Evolutionary conservation across 352 stramenopile genomes (phyloP), one percentile per base, ranked within the genome.

Genomic region (Aphanomyces euteiches): DNA sequence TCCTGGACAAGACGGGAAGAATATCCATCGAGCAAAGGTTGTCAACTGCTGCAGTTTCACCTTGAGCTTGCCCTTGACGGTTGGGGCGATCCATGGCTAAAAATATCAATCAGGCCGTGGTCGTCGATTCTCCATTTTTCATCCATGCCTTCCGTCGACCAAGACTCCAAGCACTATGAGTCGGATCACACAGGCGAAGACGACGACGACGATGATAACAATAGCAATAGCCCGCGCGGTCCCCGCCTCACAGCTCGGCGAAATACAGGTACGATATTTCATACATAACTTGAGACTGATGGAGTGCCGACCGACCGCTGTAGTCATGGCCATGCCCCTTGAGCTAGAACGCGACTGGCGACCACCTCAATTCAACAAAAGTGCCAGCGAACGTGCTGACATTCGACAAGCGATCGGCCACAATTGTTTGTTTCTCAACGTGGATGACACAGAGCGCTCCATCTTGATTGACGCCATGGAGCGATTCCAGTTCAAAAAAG

Each of bases 401-500:
- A 89, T 91, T 65, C 80, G 81, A 17, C 72, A 74, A 47, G 87
- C 82, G 0, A 76, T 91, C 59, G 75, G 78, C 5, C 78, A 81
- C 47, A 91, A 91, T 56, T 59, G 89, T 66, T 76, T 91, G 4
- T 91, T 91, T 48, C 73, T 79, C 50, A 86, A 88, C 74, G 80
- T 89, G 47, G 78, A 79, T 15, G 79, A 91, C 45, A 79, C 88
- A 61, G 88, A 79, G 10, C 59, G 87, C n/a, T 72, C 87, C 73
- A 75, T 89, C 57, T 75, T 91, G 12, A 78, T 91, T 38, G 68
- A 89, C 59, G 83, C 83, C n/a, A 91, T 91, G 83, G 79, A 88
- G 70, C 17, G 43, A 28, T 19, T 40, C 59, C 41, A 41, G 17
- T 56, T 56, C 41, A 36, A 67, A 5, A 21, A 39, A 34, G 59